Evolutionary conservation across 257 asterid species (phyloP), one percentile per base, ranked within the genome.

Genomic region (Solanum pinnatisectum): DNA sequence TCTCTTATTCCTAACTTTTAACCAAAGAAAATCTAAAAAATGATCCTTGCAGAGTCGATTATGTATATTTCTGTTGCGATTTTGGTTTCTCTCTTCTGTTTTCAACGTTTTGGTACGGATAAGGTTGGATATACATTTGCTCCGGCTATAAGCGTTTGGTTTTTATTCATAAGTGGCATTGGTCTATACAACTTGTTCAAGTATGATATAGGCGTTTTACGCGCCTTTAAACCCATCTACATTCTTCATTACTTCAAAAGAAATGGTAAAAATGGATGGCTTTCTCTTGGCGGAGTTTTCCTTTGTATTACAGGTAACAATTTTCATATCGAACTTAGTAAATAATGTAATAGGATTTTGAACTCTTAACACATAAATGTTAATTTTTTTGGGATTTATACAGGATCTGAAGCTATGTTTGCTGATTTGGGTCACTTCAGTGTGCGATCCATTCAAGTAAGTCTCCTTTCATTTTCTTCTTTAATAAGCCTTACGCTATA

Each of bases 371-470:
- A 56, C 11, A 56, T 49, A 49, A 49, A 15, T 49, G 22, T 14
- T 49, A 22, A 49, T 14, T 35, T 35, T 40, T 40, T 9, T 8
- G 11, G 4, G 12, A 40, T 40, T 40, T 40, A 10, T 40, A 40
- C 88, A 94, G 98, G 98, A 44, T 85, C 98, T 1, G 98, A 95
- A 84, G 96, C 98, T 87, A 94, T 95, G 96, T 94, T 95, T 86
- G 98, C 96, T 9, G 96, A 95, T 90, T 90, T 95, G 35, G 98
- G 98, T 16, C 98, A 95, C 86, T 95, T 95, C 59, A 94, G 76
- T 35, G 93, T 94, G 15, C 92, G 77, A 0, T 94, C 96, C 0
- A 70, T 95, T 23, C 97, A 95, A 92, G 96, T 95, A 89, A 86
- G 90, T 16, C 6, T 78, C 10, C 15, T 42, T 79, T 27, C n/a